Evolutionary conservation across 495 filamentous ascomycete genomes (phyloP).

Genomic region (Jackrogersella minutella): DNA sequence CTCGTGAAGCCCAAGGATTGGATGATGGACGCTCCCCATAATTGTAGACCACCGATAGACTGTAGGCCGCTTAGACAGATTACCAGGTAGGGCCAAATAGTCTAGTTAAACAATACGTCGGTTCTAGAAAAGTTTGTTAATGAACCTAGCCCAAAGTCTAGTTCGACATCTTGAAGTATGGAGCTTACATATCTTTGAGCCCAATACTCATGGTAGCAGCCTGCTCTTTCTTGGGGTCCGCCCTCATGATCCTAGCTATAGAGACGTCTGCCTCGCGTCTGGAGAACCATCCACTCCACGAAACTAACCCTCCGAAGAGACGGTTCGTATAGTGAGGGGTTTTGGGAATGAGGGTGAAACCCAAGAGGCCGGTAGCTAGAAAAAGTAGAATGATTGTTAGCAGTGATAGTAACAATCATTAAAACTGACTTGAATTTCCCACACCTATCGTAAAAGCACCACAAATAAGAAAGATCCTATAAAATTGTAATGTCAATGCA

Average conservation of each 20-base stretch:
- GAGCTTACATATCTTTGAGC: slow-evolving; percentile 25
- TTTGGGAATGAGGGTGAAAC: slow-evolving; percentile 25
- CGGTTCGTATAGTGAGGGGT: slow-evolving; percentile 26
- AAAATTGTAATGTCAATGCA: background rate
- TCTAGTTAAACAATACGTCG: slow-evolving; percentile 25
- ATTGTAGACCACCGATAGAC: slow-evolving; percentile 18
- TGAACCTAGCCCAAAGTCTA: background rate
- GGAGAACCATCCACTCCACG: slow-evolving; percentile 30
- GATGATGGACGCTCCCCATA: slow-evolving; percentile 27
- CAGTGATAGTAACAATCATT: background rate
- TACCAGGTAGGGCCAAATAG: slow-evolving; percentile 31
- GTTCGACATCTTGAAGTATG: background rate
- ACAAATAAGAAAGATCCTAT: slow-evolving; percentile 31
- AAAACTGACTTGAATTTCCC: background rate
- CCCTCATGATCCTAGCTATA: slow-evolving; percentile 21
- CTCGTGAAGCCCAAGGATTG: slow-evolving; percentile 28
- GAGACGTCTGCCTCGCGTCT: slow-evolving; percentile 29
- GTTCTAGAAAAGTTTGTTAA: slow-evolving; percentile 1
- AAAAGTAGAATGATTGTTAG: background rate
- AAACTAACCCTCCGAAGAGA: slow-evolving; percentile 22
- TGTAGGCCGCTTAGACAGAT: slow-evolving; percentile 32
- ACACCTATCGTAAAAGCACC: slow-evolving; percentile 28
- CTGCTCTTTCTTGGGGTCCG: slow-evolving; percentile 29
- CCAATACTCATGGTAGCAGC: slow-evolving; percentile 23
- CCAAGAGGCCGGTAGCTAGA: slow-evolving; percentile 21